Base-by-base conservation (phyloP, 768 basidiomycete species). In the Clathrus columnatus region DNA sequence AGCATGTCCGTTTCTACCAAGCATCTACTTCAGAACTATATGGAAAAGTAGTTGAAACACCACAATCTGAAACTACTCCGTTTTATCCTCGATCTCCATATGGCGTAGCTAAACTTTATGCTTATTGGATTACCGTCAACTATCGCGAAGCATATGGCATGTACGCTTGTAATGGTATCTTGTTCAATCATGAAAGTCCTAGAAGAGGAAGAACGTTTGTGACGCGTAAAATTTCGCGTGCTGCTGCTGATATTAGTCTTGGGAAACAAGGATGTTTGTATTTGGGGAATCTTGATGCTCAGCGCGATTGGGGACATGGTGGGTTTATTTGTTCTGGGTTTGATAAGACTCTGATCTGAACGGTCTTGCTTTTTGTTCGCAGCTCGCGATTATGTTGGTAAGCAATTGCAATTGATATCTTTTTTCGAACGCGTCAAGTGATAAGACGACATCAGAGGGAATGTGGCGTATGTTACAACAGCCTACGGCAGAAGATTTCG, bases 21-120 rank as follows among this genome's bases (percentile, higher is more conserved):
- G 94, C 94, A 0, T 95, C 92, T 5, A 98, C 94, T 10, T 96
- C 93, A 4, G 94, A 98, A 72, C 79, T 97, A 14, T 97, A 98
- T 70, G 94, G 94, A 57, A 93, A 95, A 73, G 95, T 97, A 62
- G 85, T 91, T 60, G 89, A 94, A 72, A 91, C 90, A 6, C 94
- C 93, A 1, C 94, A 98, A 71, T 86, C 81, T 70, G 94, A 98
- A 75, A 89, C 85, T 1, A 98, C 94, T 0, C 94, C 94, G 0
- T 98, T 98, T 77, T 95, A 98, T 74, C 94, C 94, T n/a, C 88
- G 94, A 55, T 90, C 87, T 49, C 94, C 94, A 0, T 98, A 98
- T 64, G 94, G 95, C 45, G 91, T 87, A 56, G 94, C 94, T 43
- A 98, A 98, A 74, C 75, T 98, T 46, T 93, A 92, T 66, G 87